Base-by-base conservation (phyloP, 176 grass and related monocot genomes). In the Paspalum vaginatum region DNA sequence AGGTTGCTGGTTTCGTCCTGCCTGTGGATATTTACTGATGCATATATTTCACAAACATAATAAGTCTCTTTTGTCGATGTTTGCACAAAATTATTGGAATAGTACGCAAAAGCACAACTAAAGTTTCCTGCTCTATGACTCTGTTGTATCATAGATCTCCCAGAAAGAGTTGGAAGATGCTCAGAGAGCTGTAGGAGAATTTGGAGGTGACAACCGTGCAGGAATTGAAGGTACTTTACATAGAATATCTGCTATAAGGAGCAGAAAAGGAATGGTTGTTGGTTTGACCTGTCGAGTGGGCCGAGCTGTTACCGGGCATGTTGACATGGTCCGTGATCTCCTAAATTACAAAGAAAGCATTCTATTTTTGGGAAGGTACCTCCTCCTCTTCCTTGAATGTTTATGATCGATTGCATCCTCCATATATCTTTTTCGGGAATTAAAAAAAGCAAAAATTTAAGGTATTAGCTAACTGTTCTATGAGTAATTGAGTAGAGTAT, bases 181-280 rank as follows among this genome's bases (percentile, higher is more conserved):
- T 40, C 88, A 94, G 76, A 89, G 56, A 84, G 64, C 88, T 41
- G 78, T 98, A 68, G 95, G 95, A 85, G 95, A 98, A 52, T 98
- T 98, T 84, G 96, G 96, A 83, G 90, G 96, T 63, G 96, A 98
- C 56, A 95, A 98, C 52, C 83, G 92, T 77, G 96, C 90, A 40
- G 96, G 90, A 70, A 95, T 98, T 58, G 86, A 95, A 95, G 96
- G 92, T 68, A 98, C 96, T 81, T 88, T 98, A 61, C 96, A 98
- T 78, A 98, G 96, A 50, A 95, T 98, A 90, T 98, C 96, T 85
- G 92, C 96, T 55, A 93, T 93, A 83, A 91, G 96, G 88, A 98
- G 92, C 73, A 92, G 95, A 72, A 98, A 98, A 91, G 96, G 95
- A 75, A 81, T 94, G 61, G 71, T 95, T 86, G 92, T 98, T 62